Conservation (phyloP, 2,329 filamentous ascomycete genomes). For the Drechmeria coniospora region DNA sequence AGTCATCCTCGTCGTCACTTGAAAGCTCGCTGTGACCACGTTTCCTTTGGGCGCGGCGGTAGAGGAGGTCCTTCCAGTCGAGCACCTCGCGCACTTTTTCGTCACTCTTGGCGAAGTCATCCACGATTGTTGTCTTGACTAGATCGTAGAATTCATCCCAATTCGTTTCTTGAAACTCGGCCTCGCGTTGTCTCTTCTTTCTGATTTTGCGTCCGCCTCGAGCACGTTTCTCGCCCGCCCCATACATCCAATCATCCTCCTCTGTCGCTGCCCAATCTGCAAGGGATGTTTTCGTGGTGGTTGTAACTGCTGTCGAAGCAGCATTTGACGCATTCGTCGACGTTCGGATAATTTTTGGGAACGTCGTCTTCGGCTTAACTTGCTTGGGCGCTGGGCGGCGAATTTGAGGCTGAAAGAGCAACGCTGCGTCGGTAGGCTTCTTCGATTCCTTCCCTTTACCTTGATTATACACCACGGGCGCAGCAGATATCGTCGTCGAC, state of each 20-base stretch:
- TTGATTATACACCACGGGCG: slow-evolving; percentile 56
- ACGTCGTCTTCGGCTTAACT: slow-evolving; percentile 43
- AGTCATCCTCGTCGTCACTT: slow-evolving; percentile 24
- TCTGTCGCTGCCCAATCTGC: slow-evolving; percentile 67
- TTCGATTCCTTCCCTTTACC: slow-evolving; percentile 37
- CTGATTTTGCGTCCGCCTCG: slow-evolving; percentile 69
- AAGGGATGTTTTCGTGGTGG: slow-evolving; percentile 48
- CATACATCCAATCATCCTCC: slow-evolving; percentile 70
- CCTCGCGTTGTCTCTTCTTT: slow-evolving; percentile 52
- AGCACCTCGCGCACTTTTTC: slow-evolving; percentile 65
- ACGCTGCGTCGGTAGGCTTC: slow-evolving; percentile 43
- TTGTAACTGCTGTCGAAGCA: slow-evolving; percentile 10
- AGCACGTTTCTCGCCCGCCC: slow-evolving; percentile 46
- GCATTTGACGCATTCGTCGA: slow-evolving; percentile 18
- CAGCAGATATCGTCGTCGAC: slow-evolving; percentile 57
- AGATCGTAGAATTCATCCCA: slow-evolving; percentile 92
- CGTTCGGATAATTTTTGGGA: slow-evolving; percentile 29
- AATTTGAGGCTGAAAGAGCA: slow-evolving; percentile 70
- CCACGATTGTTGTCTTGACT: slow-evolving; percentile 64
- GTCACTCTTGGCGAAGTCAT: slow-evolving; percentile 71
- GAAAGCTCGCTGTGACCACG: slow-evolving; percentile 24
- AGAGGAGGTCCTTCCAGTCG: slow-evolving; percentile 75
- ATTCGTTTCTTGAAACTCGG: slow-evolving; percentile 47
- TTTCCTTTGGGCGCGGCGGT: slow-evolving; percentile 46
- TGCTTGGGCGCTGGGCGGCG: slow-evolving; percentile 54